Percentiles rank a stretch among this genome's conserved stretches.
Evolutionary conservation across 768 basidiomycete genomes (phyloP).

Genomic region (Termitomyces sp.): DNA sequence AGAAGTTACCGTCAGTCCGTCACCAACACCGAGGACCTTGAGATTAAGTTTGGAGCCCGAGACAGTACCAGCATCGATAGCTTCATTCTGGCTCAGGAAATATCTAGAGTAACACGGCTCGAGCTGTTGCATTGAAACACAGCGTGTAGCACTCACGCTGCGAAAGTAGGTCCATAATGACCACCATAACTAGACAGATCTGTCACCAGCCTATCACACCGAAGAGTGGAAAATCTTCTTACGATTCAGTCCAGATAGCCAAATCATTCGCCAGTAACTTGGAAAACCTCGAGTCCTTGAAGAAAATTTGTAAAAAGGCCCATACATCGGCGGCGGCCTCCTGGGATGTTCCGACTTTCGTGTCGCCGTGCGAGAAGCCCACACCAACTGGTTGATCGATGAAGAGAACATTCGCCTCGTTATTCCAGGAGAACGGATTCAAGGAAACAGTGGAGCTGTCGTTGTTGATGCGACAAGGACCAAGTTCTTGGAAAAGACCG

Average conservation of each 20-base stretch:
- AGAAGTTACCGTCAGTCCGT: conserved; percentile 51
- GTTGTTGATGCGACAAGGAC: conserved; percentile 65
- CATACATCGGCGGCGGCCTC: conserved; percentile 54
- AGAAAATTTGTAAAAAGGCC: conserved; percentile 60
- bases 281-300: conserved; percentile 48
- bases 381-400: conserved; percentile 62
- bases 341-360: conserved; percentile 44
- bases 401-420: conserved; percentile 49
- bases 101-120: conserved; percentile 22
- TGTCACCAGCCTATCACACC: background rate
- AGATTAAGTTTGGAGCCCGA: conserved; percentile 48
- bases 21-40: conserved; percentile 57
- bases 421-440: conserved; percentile 59
- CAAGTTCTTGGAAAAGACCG: conserved; percentile 70
- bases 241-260: conserved; percentile 64
- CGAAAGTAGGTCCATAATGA: conserved; percentile 66
- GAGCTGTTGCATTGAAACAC: background rate
- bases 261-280: conserved; percentile 39
- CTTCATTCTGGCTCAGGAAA: conserved; percentile 56
- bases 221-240: conserved; percentile 12
- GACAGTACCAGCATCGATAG: conserved; percentile 40
- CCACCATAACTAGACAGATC: conserved; percentile 46
- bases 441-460: conserved; percentile 41
- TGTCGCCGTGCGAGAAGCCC: conserved; percentile 55
- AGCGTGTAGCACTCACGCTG: conserved; percentile 31